phyloP scores from a whole-genome alignment of 331 rosid genomes.

The Telfairia occidentalis region DNA sequence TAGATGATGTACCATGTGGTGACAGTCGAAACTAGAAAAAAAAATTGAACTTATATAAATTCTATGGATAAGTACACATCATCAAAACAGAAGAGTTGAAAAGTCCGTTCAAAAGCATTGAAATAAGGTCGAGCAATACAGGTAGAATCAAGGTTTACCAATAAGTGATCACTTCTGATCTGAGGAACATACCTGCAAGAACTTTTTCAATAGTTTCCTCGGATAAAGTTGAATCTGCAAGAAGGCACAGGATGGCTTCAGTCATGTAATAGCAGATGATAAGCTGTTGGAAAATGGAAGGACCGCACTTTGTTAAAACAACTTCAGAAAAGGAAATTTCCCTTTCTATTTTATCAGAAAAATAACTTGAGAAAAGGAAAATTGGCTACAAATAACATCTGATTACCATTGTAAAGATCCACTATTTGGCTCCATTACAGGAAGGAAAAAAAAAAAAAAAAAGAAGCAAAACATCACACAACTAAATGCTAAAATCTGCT shows the following conservation, averaged over 20 bases:
- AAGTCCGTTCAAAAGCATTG: background rate
- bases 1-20: background rate
- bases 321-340: background rate
- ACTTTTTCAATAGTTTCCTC: constrained; percentile 53
- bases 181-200: constrained; percentile 46
- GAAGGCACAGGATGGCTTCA: background rate
- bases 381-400: background rate
- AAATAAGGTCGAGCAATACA: background rate
- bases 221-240: constrained; percentile 30
- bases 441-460: too few species aligned
- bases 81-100: background rate
- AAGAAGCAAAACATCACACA: background rate
- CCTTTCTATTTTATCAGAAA: background rate
- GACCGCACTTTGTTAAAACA: background rate
- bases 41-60: background rate
- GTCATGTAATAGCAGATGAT: background rate
- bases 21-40: background rate
- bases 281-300: background rate
- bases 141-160: constrained; percentile 4
- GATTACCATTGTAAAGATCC: background rate
- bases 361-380: background rate
- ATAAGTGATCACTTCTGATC: background rate
- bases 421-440: background rate
- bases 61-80: background rate
- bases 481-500: background rate